A percentile compares a stretch with the other conserved stretches of the same genome.
Evolutionary conservation across 1,284 basidiomycete species (phyloP).

Genomic region (Sanghuangporus sanghuang): DNA sequence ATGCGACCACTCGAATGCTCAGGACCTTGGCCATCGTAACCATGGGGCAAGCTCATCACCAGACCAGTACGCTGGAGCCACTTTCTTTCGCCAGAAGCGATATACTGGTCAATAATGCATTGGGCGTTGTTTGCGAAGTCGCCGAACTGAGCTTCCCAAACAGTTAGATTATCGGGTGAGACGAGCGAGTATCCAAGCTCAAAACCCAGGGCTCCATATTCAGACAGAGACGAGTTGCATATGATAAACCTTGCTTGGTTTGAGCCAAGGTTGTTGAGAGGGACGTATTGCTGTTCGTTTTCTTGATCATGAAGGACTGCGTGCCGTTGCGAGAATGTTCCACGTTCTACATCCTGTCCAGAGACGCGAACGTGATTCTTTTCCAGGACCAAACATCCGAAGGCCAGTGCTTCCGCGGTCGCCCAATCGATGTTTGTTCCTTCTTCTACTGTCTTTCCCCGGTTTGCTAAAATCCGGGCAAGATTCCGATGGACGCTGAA

Average conservation of each 20-base stretch:
- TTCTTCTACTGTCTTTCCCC: conserved; percentile 88
- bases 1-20: conserved; percentile 97
- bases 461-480: conserved; percentile 83
- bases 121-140: conserved; percentile 98
- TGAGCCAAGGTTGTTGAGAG: conserved; percentile 83
- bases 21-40: conserved; percentile 98
- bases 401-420: conserved; percentile 97
- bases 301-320: conserved; percentile 95
- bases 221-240: conserved; percentile 97
- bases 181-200: conserved; percentile 99
- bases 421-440: conserved; percentile 96
- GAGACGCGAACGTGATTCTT: conserved; percentile 94
- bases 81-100: conserved; percentile 96
- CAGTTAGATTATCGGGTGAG: conserved; percentile 88
- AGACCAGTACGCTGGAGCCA: conserved; percentile 96
- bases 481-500: conserved; percentile 94
- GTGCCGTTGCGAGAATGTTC: conserved; percentile 99
- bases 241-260: conserved; percentile 91
- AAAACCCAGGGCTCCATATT: conserved; percentile 94
- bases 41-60: conserved; percentile 91
- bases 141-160: conserved; percentile 99
- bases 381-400: conserved; percentile 90
- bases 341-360: conserved; percentile 98
- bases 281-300: conserved; percentile 87
- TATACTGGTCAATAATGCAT: conserved; percentile 98